Percentiles rank a stretch among this genome's conserved stretches.
Conservation (phyloP, 139 green algal genomes). For the Chlamydomonas incerta region DNA sequence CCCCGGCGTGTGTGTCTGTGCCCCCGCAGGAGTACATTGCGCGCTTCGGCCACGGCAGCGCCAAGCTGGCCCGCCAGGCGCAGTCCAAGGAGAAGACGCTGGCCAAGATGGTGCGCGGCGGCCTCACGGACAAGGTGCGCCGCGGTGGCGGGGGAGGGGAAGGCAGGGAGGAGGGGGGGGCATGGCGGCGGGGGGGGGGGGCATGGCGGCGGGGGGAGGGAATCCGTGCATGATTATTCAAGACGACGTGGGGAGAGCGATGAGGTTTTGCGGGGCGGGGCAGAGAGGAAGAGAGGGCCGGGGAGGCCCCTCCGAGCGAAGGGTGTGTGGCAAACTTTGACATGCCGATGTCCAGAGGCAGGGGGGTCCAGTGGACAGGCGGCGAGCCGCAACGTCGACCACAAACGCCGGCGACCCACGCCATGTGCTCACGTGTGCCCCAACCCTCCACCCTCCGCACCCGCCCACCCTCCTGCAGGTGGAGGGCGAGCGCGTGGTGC, state of each 20-base stretch:
- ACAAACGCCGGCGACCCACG: too few relatives aligned
- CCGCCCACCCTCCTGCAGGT: slow-evolving; percentile 46
- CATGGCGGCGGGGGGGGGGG: neutral
- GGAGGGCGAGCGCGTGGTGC: slow-evolving; percentile 78
- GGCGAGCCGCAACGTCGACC: too few relatives aligned
- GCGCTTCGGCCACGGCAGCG: slow-evolving; percentile 88
- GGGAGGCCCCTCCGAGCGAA: too few relatives aligned
- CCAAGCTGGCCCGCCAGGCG: slow-evolving; percentile 94
- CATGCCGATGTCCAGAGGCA: too few relatives aligned
- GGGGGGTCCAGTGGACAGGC: too few relatives aligned
- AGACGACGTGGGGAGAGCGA: too few relatives aligned
- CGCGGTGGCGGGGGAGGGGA: neutral
- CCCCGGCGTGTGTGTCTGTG: too few relatives aligned
- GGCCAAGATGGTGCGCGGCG: slow-evolving; percentile 93
- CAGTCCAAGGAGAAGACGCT: slow-evolving; percentile 97
- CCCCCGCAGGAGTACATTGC: slow-evolving; percentile 88
- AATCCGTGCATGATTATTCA: too few relatives aligned
- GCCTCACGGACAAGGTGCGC: slow-evolving; percentile 83
- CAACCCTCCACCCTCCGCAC: neutral
- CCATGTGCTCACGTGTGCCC: neutral
- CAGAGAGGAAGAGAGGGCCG: too few relatives aligned
- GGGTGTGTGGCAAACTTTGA: too few relatives aligned
- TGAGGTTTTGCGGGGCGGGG: too few relatives aligned
- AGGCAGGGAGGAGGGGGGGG: neutral
- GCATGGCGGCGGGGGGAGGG: neutral